Percentiles rank a stretch among this genome's conserved stretches.
Evolutionary conservation across 768 basidiomycete genomes (phyloP).

Genomic region (Sarcomyxa edulis): DNA sequence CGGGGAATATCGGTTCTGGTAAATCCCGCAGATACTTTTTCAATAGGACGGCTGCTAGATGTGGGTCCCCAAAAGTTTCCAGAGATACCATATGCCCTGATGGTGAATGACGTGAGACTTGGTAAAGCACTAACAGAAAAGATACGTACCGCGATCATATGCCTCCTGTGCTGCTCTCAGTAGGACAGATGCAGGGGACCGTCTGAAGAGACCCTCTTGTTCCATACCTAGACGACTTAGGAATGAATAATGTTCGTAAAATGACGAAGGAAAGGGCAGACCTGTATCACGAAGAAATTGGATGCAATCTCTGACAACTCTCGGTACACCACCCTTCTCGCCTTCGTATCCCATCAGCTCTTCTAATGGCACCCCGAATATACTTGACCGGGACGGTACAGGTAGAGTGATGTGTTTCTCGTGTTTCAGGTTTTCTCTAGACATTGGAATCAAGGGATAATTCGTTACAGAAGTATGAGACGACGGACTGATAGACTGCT

Average conservation of each 20-base stretch:
- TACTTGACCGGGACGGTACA: slow-evolving; percentile 48
- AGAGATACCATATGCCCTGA: slow-evolving; percentile 76
- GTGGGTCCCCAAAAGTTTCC: slow-evolving; percentile 68
- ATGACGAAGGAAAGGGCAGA: slow-evolving; percentile 16
- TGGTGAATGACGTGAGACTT: slow-evolving; percentile 3
- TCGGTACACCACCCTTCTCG: slow-evolving; percentile 78
- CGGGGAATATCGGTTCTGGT: slow-evolving; percentile 74
- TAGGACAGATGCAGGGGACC: slow-evolving; percentile 69
- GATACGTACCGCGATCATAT: slow-evolving; percentile 65
- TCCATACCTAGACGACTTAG: slow-evolving; percentile 40
- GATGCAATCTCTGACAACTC: slow-evolving; percentile 72
- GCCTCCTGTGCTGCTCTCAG: slow-evolving; percentile 76
- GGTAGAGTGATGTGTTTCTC: slow-evolving; percentile 70
- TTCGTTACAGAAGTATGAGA: background rate
- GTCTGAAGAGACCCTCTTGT: slow-evolving; percentile 77
- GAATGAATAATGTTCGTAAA: background rate
- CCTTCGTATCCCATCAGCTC: slow-evolving; percentile 81
- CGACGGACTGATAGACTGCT: slow-evolving; percentile 71
- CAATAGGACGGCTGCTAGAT: slow-evolving; percentile 78
- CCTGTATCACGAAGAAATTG: slow-evolving; percentile 64
- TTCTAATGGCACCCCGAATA: slow-evolving; percentile 79
- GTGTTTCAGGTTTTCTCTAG: slow-evolving; percentile 73
- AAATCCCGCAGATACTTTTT: slow-evolving; percentile 85
- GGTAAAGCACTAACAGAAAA: slow-evolving; percentile 1
- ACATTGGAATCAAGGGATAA: background rate